A percentile compares a stretch with the other conserved stretches of the same genome.
Conservation (phyloP, 169 alveolate genomes). For the Miamiensis avidus region DNA sequence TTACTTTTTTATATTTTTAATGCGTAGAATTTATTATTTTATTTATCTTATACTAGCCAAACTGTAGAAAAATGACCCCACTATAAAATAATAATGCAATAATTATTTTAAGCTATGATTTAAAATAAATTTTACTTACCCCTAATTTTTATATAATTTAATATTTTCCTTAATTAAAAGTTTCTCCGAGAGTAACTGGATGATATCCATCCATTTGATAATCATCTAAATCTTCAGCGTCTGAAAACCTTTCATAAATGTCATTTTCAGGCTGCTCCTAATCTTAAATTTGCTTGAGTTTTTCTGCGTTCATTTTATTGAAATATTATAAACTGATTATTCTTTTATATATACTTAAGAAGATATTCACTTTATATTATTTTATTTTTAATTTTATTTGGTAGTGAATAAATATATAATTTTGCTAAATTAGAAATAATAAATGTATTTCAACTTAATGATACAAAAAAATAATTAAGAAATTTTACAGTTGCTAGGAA, state of each 20-base stretch:
- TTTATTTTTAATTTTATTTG: no score
- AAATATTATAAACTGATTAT: no score
- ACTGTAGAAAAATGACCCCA: constrained; percentile 89
- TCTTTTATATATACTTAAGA: no score
- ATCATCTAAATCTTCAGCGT: constrained; percentile 82
- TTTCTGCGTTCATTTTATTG: neutral
- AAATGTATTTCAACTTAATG: no score
- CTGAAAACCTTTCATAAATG: constrained; percentile 46
- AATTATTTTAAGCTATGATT: no score
- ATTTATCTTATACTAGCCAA: constrained; percentile 77
- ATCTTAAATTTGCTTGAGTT: neutral
- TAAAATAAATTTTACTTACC: no score
- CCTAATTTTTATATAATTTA: constrained; percentile 77
- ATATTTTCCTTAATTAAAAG: constrained; percentile 58
- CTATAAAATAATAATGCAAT: no score
- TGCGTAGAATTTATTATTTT: constrained; percentile 71
- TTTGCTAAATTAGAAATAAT: no score
- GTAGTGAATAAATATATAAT: no score
- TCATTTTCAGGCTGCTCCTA: neutral
- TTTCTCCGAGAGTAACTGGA: constrained; percentile 75
- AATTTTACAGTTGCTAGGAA: no score
- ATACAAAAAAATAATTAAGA: no score
- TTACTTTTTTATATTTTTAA: constrained; percentile 77
- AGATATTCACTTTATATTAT: no score
- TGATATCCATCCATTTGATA: constrained; percentile 81